A percentile compares a stretch with the other conserved stretches of the same genome.
Conservation (phyloP, 164 flowering plant species). For the Aristolochia californica region DNA sequence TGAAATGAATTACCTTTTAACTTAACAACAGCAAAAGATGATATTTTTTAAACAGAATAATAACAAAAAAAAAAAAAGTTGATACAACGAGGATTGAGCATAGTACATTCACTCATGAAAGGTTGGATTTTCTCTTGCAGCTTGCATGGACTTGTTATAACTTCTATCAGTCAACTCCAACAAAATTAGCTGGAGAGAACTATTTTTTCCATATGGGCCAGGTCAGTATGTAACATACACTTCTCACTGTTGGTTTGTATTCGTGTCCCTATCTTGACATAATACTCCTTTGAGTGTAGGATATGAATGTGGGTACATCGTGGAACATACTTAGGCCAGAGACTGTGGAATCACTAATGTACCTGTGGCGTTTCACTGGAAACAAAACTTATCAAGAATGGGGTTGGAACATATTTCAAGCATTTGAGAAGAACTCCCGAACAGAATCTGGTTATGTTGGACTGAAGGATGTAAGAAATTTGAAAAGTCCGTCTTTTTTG, state of each 20-base stretch:
- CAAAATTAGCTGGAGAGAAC: slow-evolving; percentile 96
- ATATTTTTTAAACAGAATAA: not conserved
- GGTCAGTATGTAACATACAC: slow-evolving; percentile 28
- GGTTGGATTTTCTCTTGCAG: not conserved
- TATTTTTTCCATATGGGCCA: slow-evolving; percentile 68
- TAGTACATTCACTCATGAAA: not conserved
- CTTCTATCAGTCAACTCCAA: slow-evolving; percentile 93
- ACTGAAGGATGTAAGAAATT: slow-evolving; percentile 75
- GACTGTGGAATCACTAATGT: slow-evolving; percentile 94
- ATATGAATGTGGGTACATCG: slow-evolving; percentile 93
- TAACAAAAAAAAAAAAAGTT: not conserved
- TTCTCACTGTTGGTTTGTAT: not conserved
- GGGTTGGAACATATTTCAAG: slow-evolving; percentile 99
- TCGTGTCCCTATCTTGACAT: not conserved
- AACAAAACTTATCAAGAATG: slow-evolving; percentile 95
- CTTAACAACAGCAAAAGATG: too few relatives aligned
- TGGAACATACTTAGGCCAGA: slow-evolving; percentile 99
- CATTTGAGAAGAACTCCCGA: slow-evolving; percentile 95
- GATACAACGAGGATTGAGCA: not conserved
- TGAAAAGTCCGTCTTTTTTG: not conserved
- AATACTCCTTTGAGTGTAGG: slow-evolving; percentile 25
- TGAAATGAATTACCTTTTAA: not conserved
- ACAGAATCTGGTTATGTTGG: slow-evolving; percentile 93
- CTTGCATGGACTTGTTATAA: slow-evolving; percentile 10
- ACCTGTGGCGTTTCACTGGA: slow-evolving; percentile 97